Evolutionary conservation across 1,284 basidiomycete genomes (phyloP), one percentile per base, ranked within the genome.

Genomic region (Tausonia pullulans): DNA sequence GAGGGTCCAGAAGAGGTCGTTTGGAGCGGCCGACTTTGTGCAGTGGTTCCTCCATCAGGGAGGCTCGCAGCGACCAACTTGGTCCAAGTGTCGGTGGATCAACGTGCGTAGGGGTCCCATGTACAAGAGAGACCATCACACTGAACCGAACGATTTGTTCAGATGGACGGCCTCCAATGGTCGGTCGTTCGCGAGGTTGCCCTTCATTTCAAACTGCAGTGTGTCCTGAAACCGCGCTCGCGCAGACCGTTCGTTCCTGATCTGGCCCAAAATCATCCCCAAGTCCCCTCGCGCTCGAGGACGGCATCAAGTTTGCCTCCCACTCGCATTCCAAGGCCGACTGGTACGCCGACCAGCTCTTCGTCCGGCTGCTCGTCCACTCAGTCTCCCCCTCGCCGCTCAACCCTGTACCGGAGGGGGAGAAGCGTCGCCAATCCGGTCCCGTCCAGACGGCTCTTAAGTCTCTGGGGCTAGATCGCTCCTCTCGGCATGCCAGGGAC

Each of bases 141-240:
- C 9, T 49, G 14, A 14, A 49, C 14, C 9, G 14, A 5, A 10
- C 41, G 11, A 11, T 48, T 41, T 8, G 14, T 40, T 11, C 51
- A 52, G 50, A 11, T 62, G 2, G 64, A 65, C 56, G 64, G 64
- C 0, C 56, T 65, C 3, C 61, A 65, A 43, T 65, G 64, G 64
- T 51, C 52, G 55, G 64, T 65, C 14, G 53, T 61, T 45, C 59
- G 61, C 59, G 16, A 45, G 4, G 40, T 60, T 39, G 64, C 64
- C 10, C 48, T 65, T 14, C 43, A 43, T 1, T 65, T 53, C 46
- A 55, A 61, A 27, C 64, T 65, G 13, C 64, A 65, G 27, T 27
- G 27, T 27, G 27, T 27, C 27, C 27, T 27, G 52, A 27, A 54
- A 8, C 27, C 41, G 8, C 13, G 27, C 27, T 27, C 27, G 27